These are phyloP conservation scores for Macadamia tetraphylla DNA, from an alignment of 164 flowering plant species.

Conservation along the genomic window DNA sequence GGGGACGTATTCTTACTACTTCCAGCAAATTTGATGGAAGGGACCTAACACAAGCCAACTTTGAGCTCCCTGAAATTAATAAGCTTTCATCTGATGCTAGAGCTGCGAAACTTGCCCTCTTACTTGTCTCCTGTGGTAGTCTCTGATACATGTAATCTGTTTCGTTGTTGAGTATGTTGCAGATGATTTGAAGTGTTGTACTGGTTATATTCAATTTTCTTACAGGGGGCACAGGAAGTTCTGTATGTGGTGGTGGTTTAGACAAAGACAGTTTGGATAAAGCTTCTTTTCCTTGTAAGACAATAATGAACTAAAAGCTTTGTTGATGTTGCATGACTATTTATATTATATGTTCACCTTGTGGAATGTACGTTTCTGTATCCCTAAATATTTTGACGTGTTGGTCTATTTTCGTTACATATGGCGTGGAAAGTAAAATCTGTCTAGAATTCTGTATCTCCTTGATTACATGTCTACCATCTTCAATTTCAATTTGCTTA, in stretches of 20 bases:
- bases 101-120: slow-evolving; percentile 48
- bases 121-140: slow-evolving; percentile 71
- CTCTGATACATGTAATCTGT: slow-evolving; percentile 1
- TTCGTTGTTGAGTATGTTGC: not conserved
- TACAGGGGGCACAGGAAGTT: slow-evolving; percentile 34
- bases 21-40: slow-evolving; percentile 33
- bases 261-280: slow-evolving; percentile 23
- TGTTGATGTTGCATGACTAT: not conserved
- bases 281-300: slow-evolving; percentile 28
- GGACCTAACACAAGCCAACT: slow-evolving; percentile 44
- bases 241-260: slow-evolving; percentile 21
- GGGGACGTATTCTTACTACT: slow-evolving; percentile 40
- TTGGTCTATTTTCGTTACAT: no score
- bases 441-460: no score
- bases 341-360: not conserved
- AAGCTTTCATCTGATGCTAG: slow-evolving; percentile 51
- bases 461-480: no score
- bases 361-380: no score
- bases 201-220: slow-evolving; percentile 3
- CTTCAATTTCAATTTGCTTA: no score
- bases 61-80: slow-evolving; percentile 64
- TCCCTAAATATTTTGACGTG: no score
- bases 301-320: not conserved
- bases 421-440: no score
- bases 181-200: not conserved